Conservation (phyloP, 352 stramenopile species). For the Phytophthora cactorum region DNA sequence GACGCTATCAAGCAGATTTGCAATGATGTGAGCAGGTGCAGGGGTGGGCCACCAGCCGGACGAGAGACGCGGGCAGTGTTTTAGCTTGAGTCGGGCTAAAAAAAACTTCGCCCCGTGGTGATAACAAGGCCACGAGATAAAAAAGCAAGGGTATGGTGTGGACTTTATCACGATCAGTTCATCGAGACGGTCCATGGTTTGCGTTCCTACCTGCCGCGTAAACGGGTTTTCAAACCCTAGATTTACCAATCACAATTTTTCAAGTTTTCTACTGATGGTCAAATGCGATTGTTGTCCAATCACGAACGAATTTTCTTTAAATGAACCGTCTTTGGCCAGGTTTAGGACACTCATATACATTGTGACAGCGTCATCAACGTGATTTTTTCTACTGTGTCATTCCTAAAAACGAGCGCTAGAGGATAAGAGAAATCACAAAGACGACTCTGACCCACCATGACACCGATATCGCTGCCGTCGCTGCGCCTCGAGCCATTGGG, state of each 20-base stretch:
- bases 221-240: background rate
- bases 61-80: background rate
- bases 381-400: constrained; percentile 6
- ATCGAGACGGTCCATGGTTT: background rate
- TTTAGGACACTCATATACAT: constrained; percentile 7
- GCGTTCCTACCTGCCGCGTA: constrained; percentile 3
- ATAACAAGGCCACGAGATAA: background rate
- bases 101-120: constrained; percentile 14
- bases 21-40: constrained; percentile 24
- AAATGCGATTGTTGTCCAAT: constrained; percentile 9
- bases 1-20: constrained; percentile 15
- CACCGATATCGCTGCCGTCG: constrained; percentile 25
- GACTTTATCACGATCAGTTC: background rate
- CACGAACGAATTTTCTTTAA: constrained; percentile 2
- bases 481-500: constrained; percentile 19
- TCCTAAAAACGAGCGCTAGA: constrained; percentile 10
- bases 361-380: background rate
- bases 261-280: background rate
- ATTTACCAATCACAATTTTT: constrained; percentile 4
- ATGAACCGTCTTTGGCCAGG: background rate
- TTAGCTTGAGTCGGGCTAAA: background rate
- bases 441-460: constrained; percentile 1
- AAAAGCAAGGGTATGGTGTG: background rate
- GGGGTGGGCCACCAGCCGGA: background rate
- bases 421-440: background rate